These are phyloP conservation scores for Candida lessepsii DNA, from an alignment of 805 yeast genomes.

Conservation along the genomic window DNA sequence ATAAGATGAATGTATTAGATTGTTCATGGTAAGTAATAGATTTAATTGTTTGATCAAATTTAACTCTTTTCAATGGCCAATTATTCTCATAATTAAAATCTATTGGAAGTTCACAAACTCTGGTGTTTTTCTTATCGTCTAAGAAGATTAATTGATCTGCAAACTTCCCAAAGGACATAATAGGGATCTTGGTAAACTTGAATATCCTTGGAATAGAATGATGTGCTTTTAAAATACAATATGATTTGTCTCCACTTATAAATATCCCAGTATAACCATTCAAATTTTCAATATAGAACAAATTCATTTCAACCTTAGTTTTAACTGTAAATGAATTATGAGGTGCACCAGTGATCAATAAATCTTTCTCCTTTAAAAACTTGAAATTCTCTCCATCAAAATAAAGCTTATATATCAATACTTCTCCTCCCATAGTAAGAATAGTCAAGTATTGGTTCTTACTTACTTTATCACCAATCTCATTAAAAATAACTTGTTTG, in stretches of 20 bases:
- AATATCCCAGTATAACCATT: constrained; percentile 61
- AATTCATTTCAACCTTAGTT: constrained; percentile 64
- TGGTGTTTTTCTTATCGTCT: constrained; percentile 66
- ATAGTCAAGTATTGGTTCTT: constrained; percentile 66
- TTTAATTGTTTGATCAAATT: constrained; percentile 63
- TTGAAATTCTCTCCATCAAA: constrained; percentile 45
- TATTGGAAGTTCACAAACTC: constrained; percentile 51
- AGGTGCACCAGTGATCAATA: constrained; percentile 71
- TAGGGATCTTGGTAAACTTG: constrained; percentile 62
- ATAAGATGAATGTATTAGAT: constrained; percentile 59
- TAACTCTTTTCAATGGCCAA: constrained; percentile 53
- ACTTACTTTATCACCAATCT: constrained; percentile 56
- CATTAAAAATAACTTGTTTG: constrained; percentile 62
- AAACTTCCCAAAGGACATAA: constrained; percentile 64
- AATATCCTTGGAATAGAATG: constrained; percentile 64
- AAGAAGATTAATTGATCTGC: constrained; percentile 65
- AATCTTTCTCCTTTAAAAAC: constrained; percentile 44
- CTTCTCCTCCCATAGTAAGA: constrained; percentile 79
- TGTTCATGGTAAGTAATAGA: constrained; percentile 67
- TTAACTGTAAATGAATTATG: constrained; percentile 72
- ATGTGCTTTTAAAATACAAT: constrained; percentile 60
- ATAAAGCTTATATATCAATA: constrained; percentile 61
- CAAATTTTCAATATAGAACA: constrained; percentile 56
- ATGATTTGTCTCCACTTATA: constrained; percentile 74
- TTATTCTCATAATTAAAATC: constrained; percentile 56